Evolutionary conservation across 2,329 filamentous ascomycete species (phyloP).

Genomic region (Sarocladium brachiariae): DNA sequence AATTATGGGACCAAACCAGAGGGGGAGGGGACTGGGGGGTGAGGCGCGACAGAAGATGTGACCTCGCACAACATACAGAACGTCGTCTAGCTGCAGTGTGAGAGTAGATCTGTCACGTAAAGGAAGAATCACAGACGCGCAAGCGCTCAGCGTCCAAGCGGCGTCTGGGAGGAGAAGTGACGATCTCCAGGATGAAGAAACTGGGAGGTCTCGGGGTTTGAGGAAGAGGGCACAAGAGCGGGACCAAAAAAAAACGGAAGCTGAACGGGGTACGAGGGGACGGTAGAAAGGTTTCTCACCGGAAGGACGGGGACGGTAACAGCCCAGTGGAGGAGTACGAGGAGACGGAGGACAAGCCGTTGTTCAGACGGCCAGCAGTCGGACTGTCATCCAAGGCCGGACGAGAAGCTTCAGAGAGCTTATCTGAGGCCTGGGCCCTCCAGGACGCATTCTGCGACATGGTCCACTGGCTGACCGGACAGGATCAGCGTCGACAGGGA

Average conservation of each 20-base stretch:
- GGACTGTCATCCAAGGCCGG: conserved; percentile 4
- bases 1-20: not conserved
- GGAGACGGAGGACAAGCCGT: conserved; percentile 2
- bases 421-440: conserved; percentile 7
- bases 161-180: not conserved
- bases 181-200: not conserved
- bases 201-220: not conserved
- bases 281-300: not conserved
- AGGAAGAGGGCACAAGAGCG: not conserved
- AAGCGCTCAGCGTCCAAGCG: conserved; percentile 6
- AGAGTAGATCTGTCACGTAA: not conserved
- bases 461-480: conserved; percentile 1
- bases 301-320: conserved; percentile 3
- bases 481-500: not conserved
- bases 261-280: not conserved
- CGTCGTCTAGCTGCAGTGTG: not conserved
- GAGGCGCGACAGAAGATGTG: not conserved
- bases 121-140: not conserved
- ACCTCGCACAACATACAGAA: conserved; percentile 3
- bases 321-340: conserved; percentile 1
- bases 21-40: too few species aligned
- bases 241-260: not conserved
- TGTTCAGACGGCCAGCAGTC: not conserved
- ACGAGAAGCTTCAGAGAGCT: conserved; percentile 5
- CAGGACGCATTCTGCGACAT: conserved; percentile 8